Percentiles rank a stretch among this genome's conserved stretches.
phyloP scores from a whole-genome alignment of 768 basidiomycete species.

The Favolaschia claudopus region DNA sequence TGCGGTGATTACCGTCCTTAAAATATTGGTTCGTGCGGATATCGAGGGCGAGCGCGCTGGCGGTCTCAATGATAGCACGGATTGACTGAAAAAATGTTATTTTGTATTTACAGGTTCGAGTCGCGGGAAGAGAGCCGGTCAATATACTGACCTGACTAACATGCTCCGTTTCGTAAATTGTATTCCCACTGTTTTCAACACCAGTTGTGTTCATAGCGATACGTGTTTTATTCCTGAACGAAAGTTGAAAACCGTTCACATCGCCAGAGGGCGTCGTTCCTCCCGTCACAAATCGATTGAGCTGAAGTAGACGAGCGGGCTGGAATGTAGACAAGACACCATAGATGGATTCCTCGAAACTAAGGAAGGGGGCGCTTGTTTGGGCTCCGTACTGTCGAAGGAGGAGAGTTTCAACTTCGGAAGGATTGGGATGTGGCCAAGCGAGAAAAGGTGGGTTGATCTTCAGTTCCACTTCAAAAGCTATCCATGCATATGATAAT shows the following conservation, averaged over 20 bases:
- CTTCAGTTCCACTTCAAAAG: conserved; percentile 1
- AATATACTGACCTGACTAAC: too few species aligned
- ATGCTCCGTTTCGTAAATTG: too few species aligned
- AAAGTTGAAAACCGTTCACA: background rate
- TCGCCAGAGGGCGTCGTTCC: conserved; percentile 18
- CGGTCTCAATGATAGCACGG: conserved; percentile 2
- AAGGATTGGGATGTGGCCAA: conserved; percentile 8
- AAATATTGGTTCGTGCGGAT: conserved; percentile 23
- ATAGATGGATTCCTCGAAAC: background rate
- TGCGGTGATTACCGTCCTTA: conserved; percentile 24
- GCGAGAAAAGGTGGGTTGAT: background rate
- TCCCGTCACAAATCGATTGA: conserved; percentile 17
- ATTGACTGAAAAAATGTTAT: conserved; percentile 2
- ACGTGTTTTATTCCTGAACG: background rate
- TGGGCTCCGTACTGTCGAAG: conserved; percentile 15
- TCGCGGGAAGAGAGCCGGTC: too few species aligned
- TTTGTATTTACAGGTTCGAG: too few species aligned
- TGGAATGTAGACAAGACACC: conserved; percentile 5
- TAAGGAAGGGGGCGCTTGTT: background rate
- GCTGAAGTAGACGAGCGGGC: conserved; percentile 11
- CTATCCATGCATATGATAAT: background rate
- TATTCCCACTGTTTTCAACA: too few species aligned
- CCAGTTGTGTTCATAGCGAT: background rate
- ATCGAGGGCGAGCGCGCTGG: conserved; percentile 7
- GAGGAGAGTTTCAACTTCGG: background rate